Percentiles rank a stretch among this genome's conserved stretches.
phyloP scores from a whole-genome alignment of 2,329 filamentous ascomycete species.

The Chrysoporthe austroafricana region DNA sequence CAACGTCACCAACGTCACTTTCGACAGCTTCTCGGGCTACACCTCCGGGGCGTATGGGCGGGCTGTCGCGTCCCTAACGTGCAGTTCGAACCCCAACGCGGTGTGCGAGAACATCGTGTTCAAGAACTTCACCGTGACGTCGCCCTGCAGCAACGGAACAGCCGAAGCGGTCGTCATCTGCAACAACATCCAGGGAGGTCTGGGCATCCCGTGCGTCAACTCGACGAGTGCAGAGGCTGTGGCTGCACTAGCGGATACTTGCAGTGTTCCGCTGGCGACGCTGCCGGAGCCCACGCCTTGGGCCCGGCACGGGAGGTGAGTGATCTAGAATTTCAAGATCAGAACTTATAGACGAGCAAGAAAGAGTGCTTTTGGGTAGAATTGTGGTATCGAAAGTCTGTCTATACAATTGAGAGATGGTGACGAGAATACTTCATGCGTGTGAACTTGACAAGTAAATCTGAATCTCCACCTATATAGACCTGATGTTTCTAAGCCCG shows the following conservation, averaged over 20 bases:
- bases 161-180: slow-evolving; percentile 52
- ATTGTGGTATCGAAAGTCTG: background rate
- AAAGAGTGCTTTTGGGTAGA: background rate
- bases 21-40: slow-evolving; percentile 61
- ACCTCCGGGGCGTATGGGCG: slow-evolving; percentile 60
- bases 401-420: background rate
- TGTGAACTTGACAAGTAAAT: background rate
- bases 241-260: slow-evolving; percentile 39
- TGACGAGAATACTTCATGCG: background rate
- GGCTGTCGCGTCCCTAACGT: slow-evolving; percentile 58
- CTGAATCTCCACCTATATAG: background rate
- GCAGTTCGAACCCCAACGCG: slow-evolving; percentile 55
- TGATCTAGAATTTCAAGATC: fast-evolving
- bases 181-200: slow-evolving; percentile 47
- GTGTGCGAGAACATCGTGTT: slow-evolving; percentile 60
- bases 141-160: slow-evolving; percentile 44
- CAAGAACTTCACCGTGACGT: slow-evolving; percentile 57
- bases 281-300: slow-evolving; percentile 24
- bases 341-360: background rate
- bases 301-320: slow-evolving; percentile 3
- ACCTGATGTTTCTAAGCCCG: background rate
- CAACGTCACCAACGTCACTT: slow-evolving; percentile 61
- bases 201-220: slow-evolving; percentile 41
- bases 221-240: slow-evolving; percentile 40
- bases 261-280: slow-evolving; percentile 37